Evolutionary conservation across 495 filamentous ascomycete species (phyloP), one percentile per base, ranked within the genome.

Genomic region (Aspergillus mulundensis): DNA sequence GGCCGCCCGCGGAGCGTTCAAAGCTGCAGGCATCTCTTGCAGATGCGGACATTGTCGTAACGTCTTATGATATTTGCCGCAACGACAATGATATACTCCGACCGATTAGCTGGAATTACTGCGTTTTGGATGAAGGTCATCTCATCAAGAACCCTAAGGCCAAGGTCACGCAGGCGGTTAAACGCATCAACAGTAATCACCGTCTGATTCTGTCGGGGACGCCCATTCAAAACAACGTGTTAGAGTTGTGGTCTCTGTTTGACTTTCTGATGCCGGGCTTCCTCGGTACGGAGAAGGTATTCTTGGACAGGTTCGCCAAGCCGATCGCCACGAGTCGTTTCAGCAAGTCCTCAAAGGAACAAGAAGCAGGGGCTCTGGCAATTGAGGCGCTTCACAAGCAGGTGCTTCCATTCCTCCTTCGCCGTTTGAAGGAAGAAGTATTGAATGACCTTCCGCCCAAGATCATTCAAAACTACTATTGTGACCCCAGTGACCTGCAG

Each of bases 181-280:
- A 98, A 76, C 81, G 82, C 39, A 75, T 98, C 34, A 64, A 80
- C 21, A 95, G 90, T 68, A 96, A 97, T 58, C 94, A 98, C 70
- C 89, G 94, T 11, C 78, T 98, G 34, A 97, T 98, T 58, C 81
- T 98, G 5, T 97, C 94, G 12, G 94, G 94, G 40, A 98, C 94
- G 2, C 94, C 94, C 0, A 98, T 98, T 63, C 94, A 98, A 68
- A 98, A 98, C 71, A 98, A 97, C 67, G 87, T 98, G 18, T 79
- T 96, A 7, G 94, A 98, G 65, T 78, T 98, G n/a, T 98, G 94
- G 94, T 97, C 95, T 0, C 82, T 98, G 7, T 97, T 98, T 64
- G 94, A 98, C 70, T 98, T 98, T 76, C 74, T 98, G 56, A 98
- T 98, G 94, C 94, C 94, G 5, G 95, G 94, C 7, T 98, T 98